phyloP scores from a whole-genome alignment of 2,329 filamentous ascomycete species.

The Cercospora brassicicola region DNA sequence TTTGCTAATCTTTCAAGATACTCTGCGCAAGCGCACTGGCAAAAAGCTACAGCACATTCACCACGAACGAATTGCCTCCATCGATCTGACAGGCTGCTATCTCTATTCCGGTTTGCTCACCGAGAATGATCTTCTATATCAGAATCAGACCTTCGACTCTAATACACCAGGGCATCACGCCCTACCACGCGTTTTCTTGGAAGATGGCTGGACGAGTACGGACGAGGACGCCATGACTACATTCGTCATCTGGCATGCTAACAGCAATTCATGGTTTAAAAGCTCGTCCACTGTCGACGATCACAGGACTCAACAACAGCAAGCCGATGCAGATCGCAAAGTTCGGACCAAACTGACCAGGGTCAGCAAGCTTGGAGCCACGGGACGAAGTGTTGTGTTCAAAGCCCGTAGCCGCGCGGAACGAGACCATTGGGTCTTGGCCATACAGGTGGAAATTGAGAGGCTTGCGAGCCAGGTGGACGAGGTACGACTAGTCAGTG shows the following conservation, averaged over 20 bases:
- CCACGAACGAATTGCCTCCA: conserved; percentile 59
- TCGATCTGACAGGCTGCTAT: conserved; percentile 64
- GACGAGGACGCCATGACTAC: conserved; percentile 67
- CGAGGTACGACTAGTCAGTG: conserved; percentile 50
- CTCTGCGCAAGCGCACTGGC: conserved; percentile 57
- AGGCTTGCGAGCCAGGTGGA: conserved; percentile 53
- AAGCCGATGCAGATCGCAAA: conserved; percentile 11
- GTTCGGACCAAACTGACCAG: conserved; percentile 52
- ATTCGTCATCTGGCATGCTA: conserved; percentile 66
- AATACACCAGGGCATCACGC: conserved; percentile 61
- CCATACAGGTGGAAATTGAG: conserved; percentile 66
- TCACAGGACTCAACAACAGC: conserved; percentile 24
- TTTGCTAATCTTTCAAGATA: conserved; percentile 62
- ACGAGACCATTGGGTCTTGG: conserved; percentile 67
- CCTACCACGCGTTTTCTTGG: conserved; percentile 60
- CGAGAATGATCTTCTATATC: conserved; percentile 62
- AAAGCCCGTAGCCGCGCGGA: conserved; percentile 64
- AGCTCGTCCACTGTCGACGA: conserved; percentile 38
- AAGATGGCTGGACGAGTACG: conserved; percentile 61
- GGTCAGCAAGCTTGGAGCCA: conserved; percentile 61
- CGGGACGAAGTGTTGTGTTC: conserved; percentile 65
- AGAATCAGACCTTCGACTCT: conserved; percentile 64
- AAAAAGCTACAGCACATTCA: conserved; percentile 60
- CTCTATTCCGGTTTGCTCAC: conserved; percentile 65
- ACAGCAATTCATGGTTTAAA: conserved; percentile 58